phyloP scores from a whole-genome alignment of 106 monocot species.

The Apostasia ramifera region DNA sequence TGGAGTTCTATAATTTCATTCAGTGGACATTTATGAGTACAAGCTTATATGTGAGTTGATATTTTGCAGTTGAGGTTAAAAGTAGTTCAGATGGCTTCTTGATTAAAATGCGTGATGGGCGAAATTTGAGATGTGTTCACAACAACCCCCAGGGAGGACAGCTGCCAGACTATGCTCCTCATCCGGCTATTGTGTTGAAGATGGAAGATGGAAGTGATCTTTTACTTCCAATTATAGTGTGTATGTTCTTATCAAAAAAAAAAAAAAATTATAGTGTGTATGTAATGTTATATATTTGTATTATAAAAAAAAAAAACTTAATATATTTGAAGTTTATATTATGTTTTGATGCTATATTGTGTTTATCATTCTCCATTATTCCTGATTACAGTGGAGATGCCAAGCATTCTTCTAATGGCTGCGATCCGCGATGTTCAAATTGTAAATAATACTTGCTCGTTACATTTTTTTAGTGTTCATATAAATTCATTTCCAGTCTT shows the following conservation, averaged over 20 bases:
- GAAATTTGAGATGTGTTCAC: slow-evolving; percentile 65
- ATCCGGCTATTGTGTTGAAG: slow-evolving; percentile 92
- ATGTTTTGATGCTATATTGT: background rate
- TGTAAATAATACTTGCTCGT: slow-evolving; percentile 26
- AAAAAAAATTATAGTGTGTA: slow-evolving; percentile 48
- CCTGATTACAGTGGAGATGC: slow-evolving; percentile 85
- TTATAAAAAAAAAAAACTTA: background rate
- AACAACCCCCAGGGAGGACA: slow-evolving; percentile 67
- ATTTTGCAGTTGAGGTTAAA: slow-evolving; percentile 70
- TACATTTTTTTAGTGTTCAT: slow-evolving; percentile 1
- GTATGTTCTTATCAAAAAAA: background rate
- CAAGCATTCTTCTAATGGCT: slow-evolving; percentile 90
- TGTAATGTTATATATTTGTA: slow-evolving; percentile 25
- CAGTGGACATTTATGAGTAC: no score
- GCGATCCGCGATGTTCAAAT: slow-evolving; percentile 93
- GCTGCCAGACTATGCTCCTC: slow-evolving; percentile 78
- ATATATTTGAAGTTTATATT: slow-evolving; percentile 15
- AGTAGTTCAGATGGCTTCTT: slow-evolving; percentile 79
- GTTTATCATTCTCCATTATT: background rate
- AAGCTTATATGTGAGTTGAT: background rate
- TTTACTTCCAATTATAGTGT: slow-evolving; percentile 88
- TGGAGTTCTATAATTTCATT: no score
- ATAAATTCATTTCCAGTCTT: background rate
- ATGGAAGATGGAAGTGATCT: slow-evolving; percentile 94
- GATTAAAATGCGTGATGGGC: slow-evolving; percentile 89